phyloP scores from a whole-genome alignment of 768 basidiomycete genomes.

The Russula dissimulans region DNA sequence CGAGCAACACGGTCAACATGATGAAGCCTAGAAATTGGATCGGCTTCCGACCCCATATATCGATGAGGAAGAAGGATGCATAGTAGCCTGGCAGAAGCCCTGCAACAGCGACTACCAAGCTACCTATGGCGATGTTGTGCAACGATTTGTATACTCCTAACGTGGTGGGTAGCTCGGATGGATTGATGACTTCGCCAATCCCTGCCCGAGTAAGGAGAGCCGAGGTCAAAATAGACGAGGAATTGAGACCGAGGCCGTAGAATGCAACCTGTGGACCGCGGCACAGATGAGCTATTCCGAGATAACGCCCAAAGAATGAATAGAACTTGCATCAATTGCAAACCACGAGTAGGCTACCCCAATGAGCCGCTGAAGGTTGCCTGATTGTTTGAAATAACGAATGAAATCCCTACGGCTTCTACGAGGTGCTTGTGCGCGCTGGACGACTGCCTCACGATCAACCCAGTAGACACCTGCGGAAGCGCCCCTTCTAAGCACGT shows the following conservation, averaged over 20 bases:
- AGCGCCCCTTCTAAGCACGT: slow-evolving; percentile 37
- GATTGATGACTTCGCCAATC: slow-evolving; percentile 41
- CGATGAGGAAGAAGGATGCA: slow-evolving; percentile 53
- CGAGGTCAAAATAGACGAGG: slow-evolving; percentile 57
- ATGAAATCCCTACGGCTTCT: slow-evolving; percentile 60
- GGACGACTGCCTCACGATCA: slow-evolving; percentile 48
- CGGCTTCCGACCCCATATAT: slow-evolving; percentile 71
- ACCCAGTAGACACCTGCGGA: slow-evolving; percentile 31
- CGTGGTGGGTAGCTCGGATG: slow-evolving; percentile 27
- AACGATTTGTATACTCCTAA: slow-evolving; percentile 40
- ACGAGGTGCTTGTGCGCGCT: slow-evolving; percentile 59
- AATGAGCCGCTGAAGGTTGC: slow-evolving; percentile 69
- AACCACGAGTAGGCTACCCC: slow-evolving; percentile 84
- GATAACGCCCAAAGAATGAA: neutral
- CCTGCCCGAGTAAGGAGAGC: slow-evolving; percentile 35
- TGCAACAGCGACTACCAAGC: slow-evolving; percentile 63
- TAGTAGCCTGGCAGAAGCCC: slow-evolving; percentile 81
- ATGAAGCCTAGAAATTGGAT: slow-evolving; percentile 73
- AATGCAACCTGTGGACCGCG: slow-evolving; percentile 55
- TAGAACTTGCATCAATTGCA: slow-evolving; percentile 61
- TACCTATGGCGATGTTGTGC: slow-evolving; percentile 59
- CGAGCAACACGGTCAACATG: slow-evolving; percentile 53
- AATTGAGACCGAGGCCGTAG: slow-evolving; percentile 84
- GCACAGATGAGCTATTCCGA: neutral
- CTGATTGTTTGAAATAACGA: slow-evolving; percentile 56